Base-by-base conservation (phyloP, 768 basidiomycete species). In the Podaxis sp. region DNA sequence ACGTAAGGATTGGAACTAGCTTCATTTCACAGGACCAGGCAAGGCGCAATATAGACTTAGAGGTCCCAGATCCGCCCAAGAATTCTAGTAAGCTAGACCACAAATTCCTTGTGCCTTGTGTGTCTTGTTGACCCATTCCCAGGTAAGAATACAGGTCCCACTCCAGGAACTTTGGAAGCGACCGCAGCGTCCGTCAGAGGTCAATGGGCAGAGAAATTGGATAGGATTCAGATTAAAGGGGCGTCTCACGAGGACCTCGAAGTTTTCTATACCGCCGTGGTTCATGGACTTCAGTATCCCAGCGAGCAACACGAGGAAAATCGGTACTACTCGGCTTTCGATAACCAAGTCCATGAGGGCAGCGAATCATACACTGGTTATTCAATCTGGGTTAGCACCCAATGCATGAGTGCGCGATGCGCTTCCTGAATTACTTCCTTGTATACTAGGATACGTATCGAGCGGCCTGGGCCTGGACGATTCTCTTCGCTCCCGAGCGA, bases 391-490 rank as follows among this genome's bases (percentile, higher is more conserved):
- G 88, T 89, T 59, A 15, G 80, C 65, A 54, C 22, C 38, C 12
- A 10, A 10, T 58, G 56, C 41, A 12, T 52, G 12, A 38, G 36
- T n/a, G 44, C 12, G n/a, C 17, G n/a, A 63, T 20, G 56, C 5
- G 33, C 7, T 12, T 26, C 8, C 58, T 51, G 1, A 40, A 46
- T 20, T 58, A 44, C 13, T 22, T 63, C 7, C 67, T 36, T n/a
- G 8, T 7, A 4, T 38, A n/a, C n/a, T n/a, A 62, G 89, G 91
- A 94, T 67, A 91, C 86, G 0, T 93, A 82, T 71, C 84, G 91
- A 11, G 89, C 91, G 0, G 82, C 83, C 57, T 92, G 90, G 86
- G 88, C 87, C 0, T 91, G 89, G 85, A 81, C 87, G 44, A 87
- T 93, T 44, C 76, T 93, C 1, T 81, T 92, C 15, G 87, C 87